Evolutionary conservation across 768 basidiomycete genomes (phyloP), one percentile per base, ranked within the genome.

Genomic region (Podaxis sp.): DNA sequence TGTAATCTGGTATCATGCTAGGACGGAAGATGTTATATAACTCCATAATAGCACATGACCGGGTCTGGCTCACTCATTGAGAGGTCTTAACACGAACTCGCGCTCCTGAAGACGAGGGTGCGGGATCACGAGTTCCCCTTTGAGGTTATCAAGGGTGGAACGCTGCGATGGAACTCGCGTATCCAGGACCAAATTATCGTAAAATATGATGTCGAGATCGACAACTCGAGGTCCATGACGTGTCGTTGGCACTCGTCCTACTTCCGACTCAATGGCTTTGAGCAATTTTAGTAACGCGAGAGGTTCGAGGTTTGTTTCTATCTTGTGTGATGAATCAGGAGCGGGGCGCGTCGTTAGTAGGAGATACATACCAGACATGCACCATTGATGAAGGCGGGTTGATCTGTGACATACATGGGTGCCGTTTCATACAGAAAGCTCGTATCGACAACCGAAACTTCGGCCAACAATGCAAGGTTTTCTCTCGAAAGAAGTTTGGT

Each of bases 361-460:
- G 51, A 55, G 43, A 58, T n/a, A 12, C n/a, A 17, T 64, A 96
- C 96, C 74, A 94, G 77, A 64, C 94, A 91, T n/a, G 92, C 93
- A 66, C 92, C 91, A 69, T 98, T 99, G 63, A 91, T 82, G 75
- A 98, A 98, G 38, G 80, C 76, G 12, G 89, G 90, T 72, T 99
- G 97, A 61, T 97, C 89, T 11, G 85, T 85, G 47, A 96, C 90
- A 71, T 99, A 98, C 97, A 99, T 98, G 0, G 97, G 93, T 11
- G 88, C 81, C 19, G 91, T 95, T 74, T 98, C 91, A 71, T 98
- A 98, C 77, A 98, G 71, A 74, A 94, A 92, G 70, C 93, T 94
- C 0, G 93, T 95, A 67, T 92, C 82, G 22, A 87, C 73, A 29
- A 96, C 78, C 15, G 69, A 69, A 2, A 81, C 72, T 36, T 73